Percentiles rank a stretch among this genome's conserved stretches.
Conservation (phyloP, 208 protist genomes). For the Pavlovales sp. region DNA sequence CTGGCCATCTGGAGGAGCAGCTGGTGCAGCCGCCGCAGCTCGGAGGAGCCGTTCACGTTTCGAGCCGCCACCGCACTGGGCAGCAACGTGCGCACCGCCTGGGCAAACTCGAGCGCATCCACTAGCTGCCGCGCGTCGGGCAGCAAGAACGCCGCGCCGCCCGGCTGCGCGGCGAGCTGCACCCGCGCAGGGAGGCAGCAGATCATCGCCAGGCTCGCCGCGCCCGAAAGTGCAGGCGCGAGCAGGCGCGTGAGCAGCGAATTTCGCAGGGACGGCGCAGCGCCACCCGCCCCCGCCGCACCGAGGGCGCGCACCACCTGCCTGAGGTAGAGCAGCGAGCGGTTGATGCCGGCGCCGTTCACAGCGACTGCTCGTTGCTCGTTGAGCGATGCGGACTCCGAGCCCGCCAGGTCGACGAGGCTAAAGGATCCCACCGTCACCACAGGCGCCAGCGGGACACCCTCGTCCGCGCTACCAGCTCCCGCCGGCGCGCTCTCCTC, state of each 20-base stretch:
- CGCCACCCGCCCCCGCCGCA: no score
- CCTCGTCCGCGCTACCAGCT: no score
- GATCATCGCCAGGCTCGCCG: background rate
- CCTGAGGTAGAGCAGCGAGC: constrained; percentile 21
- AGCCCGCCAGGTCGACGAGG: constrained; percentile 30
- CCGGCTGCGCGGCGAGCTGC: no score
- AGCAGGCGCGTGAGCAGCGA: constrained; percentile 26
- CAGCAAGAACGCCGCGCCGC: background rate
- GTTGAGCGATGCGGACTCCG: constrained; percentile 14
- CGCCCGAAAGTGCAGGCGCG: background rate
- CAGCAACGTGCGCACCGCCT: background rate
- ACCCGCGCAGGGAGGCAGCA: background rate
- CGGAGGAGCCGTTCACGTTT: background rate
- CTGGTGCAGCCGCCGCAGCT: constrained; percentile 12
- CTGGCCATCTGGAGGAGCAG: constrained; percentile 1
- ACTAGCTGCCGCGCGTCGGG: background rate
- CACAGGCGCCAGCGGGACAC: no score
- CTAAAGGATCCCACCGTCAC: background rate
- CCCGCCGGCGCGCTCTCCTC: no score
- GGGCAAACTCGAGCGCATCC: constrained; percentile 12
- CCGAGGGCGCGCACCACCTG: background rate
- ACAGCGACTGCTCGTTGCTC: no score
- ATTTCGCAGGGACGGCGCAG: background rate
- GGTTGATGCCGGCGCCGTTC: constrained; percentile 23
- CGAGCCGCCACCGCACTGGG: background rate